These are phyloP conservation scores for Quercus berberidifolia DNA, from an alignment of 306 rosid genomes.

Conservation along the genomic window DNA sequence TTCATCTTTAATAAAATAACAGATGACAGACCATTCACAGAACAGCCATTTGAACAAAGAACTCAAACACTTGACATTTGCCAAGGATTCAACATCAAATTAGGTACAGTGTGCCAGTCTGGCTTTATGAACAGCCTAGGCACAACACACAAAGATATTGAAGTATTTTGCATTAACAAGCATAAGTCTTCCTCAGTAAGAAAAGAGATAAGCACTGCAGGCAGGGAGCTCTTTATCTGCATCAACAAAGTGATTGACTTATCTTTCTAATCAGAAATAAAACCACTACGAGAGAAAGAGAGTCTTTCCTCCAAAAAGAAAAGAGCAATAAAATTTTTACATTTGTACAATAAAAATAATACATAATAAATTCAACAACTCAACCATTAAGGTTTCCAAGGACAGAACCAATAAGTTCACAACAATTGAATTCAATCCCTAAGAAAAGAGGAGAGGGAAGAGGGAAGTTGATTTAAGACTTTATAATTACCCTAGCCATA, in stretches of 20 bases:
- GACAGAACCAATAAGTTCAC: too few species aligned
- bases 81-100: neutral
- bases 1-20: neutral
- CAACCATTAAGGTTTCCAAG: too few species aligned
- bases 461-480: neutral
- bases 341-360: too few species aligned
- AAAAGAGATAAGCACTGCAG: neutral
- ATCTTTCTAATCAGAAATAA: neutral
- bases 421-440: too few species aligned
- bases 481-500: neutral
- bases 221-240: neutral
- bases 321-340: neutral
- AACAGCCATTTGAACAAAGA: neutral
- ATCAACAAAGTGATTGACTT: neutral
- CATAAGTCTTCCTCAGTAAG: neutral
- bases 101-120: neutral
- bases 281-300: neutral
- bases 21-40: neutral
- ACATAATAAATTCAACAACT: too few species aligned
- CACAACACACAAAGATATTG: neutral
- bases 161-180: neutral
- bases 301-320: neutral
- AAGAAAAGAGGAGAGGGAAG: neutral
- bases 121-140: neutral
- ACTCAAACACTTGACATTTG: neutral